Base-by-base conservation (phyloP, 805 yeast genomes). In the Ogataea zsoltii region DNA sequence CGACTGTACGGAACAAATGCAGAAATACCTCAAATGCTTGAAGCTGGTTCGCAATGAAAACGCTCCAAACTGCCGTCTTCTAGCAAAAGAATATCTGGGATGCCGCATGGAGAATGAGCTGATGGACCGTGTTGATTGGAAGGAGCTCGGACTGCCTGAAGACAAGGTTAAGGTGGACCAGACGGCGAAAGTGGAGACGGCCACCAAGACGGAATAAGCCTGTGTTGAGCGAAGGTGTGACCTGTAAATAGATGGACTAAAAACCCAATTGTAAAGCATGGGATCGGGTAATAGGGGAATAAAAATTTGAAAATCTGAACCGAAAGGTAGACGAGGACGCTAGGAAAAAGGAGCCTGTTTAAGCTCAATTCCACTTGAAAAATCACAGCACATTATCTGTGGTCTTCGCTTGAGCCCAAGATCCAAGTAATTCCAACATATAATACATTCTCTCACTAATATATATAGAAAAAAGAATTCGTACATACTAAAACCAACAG, bases 61-160 rank as follows among this genome's bases (percentile, higher is more conserved):
- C 65, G 92, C 97, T 3, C 86, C 90, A n/a, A 88, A 89, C 64
- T 91, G 99, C 65, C 72, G 98, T 35, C 61, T 83, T 0, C 68
- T 91, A 34, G 97, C 98, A 10, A 88, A 88, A 58, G 75, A 72
- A 23, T 92, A 92, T 61, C 69, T 92, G 43, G 76, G 80, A 31
- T 92, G 99, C 62, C 73, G 99, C 51, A 94, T 92, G 98, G 88
- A 88, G 25, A 74, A 89, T 51, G 70, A 66, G 6, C 49, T 68
- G 36, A 68, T 68, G 72, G 72, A 68, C 29, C 58, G 49, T 36
- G 67, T 64, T 6, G 53, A 46, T 7, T 68, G 72, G 72, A 56
- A 58, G 21, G 69, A 67, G 32, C 56, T 68, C 29, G 72, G 72
- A 11, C 51, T 68, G 38, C 70, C 70, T 15, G 65, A 58, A 2